Base-by-base conservation (phyloP, 2,329 filamentous ascomycete species). In the Escovopsis sp. region DNA sequence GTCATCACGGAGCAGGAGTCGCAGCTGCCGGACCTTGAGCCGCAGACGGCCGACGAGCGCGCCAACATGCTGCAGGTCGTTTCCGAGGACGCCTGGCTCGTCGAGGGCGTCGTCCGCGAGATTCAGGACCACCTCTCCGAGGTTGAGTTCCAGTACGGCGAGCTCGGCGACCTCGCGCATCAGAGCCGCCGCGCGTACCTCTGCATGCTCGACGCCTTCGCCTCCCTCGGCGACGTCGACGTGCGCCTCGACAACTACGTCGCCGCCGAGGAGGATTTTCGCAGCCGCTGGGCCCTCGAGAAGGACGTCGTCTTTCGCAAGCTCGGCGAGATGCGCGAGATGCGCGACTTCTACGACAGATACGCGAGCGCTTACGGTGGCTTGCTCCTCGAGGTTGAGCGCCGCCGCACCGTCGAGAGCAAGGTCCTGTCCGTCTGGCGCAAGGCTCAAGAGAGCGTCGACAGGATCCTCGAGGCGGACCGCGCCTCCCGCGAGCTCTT, bases 291-390 rank as follows among this genome's bases (percentile, higher is more conserved):
- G 85, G 69, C 72, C 19, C 73, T 79, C 39, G 84, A 93, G 44
- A 76, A 78, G 43, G 68, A 72, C 4, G 68, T 66, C 14, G 81
- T 96, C 17, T 65, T 68, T 26, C 65, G 60, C 13, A 80, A 76
- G 45, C 71, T 94, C 28, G 62, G 68, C 9, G 84, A 93, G 48
- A 79, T 96, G 56, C 75, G 79, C 35, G 72, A 74, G 16, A 71
- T 94, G 47, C 69, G 76, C 10, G 65, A 72, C n/a, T 84, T 94
- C 47, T 96, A 94, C 55, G 80, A 88, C 41, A 77, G 79, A 14
- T 98, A 96, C 48, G 68, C 82, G 15, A 70, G 75, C 35, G 84
- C 86, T 0, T 96, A 98, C 50, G 80, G 85, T 45, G 76, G 79
- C 15, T 63, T 98, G 11, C 69, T 94, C 17, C 68, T 93, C 2